phyloP scores from a whole-genome alignment of 768 basidiomycete genomes.

The Leucocoprinus birnbaumii region DNA sequence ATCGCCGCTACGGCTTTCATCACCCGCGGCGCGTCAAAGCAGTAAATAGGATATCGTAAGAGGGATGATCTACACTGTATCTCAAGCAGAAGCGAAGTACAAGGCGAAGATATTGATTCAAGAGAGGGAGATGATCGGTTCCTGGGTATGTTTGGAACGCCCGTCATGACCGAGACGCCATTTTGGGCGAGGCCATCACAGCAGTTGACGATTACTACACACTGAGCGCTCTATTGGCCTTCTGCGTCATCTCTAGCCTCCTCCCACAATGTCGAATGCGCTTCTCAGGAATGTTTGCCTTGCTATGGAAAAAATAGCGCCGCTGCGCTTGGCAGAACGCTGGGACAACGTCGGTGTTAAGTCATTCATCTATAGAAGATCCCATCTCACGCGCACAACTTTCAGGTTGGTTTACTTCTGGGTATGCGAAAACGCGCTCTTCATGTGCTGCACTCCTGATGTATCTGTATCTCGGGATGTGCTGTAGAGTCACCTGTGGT shows the following conservation, averaged over 20 bases:
- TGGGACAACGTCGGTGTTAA: constrained; percentile 87
- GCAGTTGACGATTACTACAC: not conserved
- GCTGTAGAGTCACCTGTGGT: constrained; percentile 50
- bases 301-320: constrained; percentile 84
- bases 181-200: not conserved
- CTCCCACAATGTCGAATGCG: constrained; percentile 27
- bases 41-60: not conserved
- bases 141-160: not conserved
- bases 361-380: constrained; percentile 12
- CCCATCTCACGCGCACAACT: constrained; percentile 10
- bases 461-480: constrained; percentile 1
- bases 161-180: not conserved
- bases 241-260: not conserved
- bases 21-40: too few species aligned
- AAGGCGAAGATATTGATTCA: not conserved
- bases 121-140: not conserved
- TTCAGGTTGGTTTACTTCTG: constrained; percentile 70
- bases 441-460: not conserved
- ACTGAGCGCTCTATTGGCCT: not conserved
- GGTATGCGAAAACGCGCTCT: constrained; percentile 36
- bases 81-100: too few species aligned
- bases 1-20: too few species aligned
- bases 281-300: constrained; percentile 52
- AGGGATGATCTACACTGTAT: not conserved
- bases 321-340: constrained; percentile 77